These are phyloP conservation scores for Sisymbrium altissimum DNA, from an alignment of 345 rosid species.

Conservation along the genomic window DNA sequence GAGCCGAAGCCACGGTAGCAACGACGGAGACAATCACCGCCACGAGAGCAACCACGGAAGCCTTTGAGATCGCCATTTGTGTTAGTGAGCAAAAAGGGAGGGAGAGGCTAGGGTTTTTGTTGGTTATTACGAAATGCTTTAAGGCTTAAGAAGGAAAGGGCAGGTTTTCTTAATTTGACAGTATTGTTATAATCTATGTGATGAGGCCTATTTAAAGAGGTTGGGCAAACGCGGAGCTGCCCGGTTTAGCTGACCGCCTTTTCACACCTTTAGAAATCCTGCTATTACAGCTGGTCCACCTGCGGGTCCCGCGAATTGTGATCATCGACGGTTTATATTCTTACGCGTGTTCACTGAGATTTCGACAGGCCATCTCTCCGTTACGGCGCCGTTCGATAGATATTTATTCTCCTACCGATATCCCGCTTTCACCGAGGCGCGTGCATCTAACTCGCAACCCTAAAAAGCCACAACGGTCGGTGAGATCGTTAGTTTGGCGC, in stretches of 20 bases:
- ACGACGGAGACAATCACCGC: constrained; percentile 34
- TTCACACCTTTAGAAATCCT: constrained; percentile 33
- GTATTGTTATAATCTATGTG: not conserved
- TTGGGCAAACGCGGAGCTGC: constrained; percentile 15
- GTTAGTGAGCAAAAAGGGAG: not conserved
- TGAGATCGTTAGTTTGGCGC: constrained; percentile 4
- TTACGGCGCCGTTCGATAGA: constrained; percentile 28
- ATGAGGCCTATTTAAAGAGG: constrained; percentile 32
- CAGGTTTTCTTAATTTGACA: not conserved
- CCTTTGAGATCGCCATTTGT: constrained; percentile 46
- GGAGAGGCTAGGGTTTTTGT: not conserved
- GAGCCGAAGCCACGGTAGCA: constrained; percentile 41
- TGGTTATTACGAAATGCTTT: not conserved
- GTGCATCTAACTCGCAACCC: not conserved
- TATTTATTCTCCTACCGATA: not conserved
- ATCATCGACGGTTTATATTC: constrained; percentile 17
- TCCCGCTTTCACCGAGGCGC: not conserved
- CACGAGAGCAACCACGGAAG: constrained; percentile 34
- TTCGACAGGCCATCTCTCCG: constrained; percentile 25
- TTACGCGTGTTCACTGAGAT: constrained; percentile 3
- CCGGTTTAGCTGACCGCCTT: constrained; percentile 32
- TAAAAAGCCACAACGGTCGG: constrained; percentile 16
- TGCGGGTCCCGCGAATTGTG: constrained; percentile 11
- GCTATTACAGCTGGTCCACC: constrained; percentile 22
- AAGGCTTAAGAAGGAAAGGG: too few species aligned